These are phyloP conservation scores for Fusarium robinianum DNA, from an alignment of 2,329 filamentous ascomycete genomes.

Conservation along the genomic window DNA sequence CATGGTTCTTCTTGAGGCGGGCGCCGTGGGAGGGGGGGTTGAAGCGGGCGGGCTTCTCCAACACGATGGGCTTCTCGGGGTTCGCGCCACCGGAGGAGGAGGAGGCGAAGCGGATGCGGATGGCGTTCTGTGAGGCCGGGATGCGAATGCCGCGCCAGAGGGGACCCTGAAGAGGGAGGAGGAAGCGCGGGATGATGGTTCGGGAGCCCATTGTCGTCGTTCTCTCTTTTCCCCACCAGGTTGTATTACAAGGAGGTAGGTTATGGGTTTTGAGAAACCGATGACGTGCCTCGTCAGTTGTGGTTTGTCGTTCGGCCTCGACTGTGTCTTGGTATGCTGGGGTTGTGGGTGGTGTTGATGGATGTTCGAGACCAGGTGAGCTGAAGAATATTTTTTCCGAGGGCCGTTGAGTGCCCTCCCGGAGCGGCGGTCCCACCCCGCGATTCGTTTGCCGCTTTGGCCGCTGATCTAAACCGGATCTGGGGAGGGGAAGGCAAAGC, in stretches of 20 bases:
- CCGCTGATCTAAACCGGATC: too few relatives aligned
- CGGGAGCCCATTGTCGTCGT: slow-evolving; percentile 53
- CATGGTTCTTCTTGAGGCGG: slow-evolving; percentile 59
- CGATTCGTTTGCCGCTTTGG: slow-evolving; percentile 9
- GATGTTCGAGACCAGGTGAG: slow-evolving; percentile 6
- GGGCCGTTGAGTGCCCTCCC: slow-evolving; percentile 15
- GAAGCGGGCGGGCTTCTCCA: slow-evolving; percentile 88
- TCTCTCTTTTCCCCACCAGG: too few relatives aligned
- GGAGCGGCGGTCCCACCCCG: slow-evolving; percentile 25
- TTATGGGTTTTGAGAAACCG: background rate
- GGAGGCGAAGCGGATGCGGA: slow-evolving; percentile 44
- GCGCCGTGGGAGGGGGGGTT: slow-evolving; percentile 88
- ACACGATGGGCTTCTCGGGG: slow-evolving; percentile 64
- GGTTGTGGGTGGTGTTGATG: slow-evolving; percentile 21
- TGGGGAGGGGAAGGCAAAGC: too few relatives aligned
- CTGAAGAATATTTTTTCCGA: slow-evolving; percentile 35
- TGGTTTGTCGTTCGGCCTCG: too few relatives aligned
- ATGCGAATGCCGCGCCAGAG: slow-evolving; percentile 56
- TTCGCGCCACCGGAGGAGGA: slow-evolving; percentile 18
- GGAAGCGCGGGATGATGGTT: slow-evolving; percentile 66
- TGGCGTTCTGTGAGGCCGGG: slow-evolving; percentile 41
- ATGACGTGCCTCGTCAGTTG: background rate
- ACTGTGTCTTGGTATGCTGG: slow-evolving; percentile 16
- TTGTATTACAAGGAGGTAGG: too few relatives aligned
- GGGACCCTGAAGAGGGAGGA: slow-evolving; percentile 65